A percentile compares a stretch with the other conserved stretches of the same genome.
These are phyloP conservation scores for Adansonia madagascariensis DNA, from an alignment of 441 rosid species.

Conservation along the genomic window DNA sequence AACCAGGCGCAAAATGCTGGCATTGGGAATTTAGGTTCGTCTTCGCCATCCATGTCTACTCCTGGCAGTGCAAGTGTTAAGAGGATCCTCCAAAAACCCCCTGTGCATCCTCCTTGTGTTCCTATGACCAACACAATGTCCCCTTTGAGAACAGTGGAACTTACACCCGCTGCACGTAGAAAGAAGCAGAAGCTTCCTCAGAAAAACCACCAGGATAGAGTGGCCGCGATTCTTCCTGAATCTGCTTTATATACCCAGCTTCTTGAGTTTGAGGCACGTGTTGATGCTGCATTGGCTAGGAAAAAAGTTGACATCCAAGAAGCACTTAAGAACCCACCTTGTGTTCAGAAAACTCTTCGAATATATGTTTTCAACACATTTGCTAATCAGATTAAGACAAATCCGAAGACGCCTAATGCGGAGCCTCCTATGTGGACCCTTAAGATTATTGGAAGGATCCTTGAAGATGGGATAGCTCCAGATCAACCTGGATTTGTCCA, in stretches of 20 bases:
- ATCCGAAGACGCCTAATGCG: constrained; percentile 68
- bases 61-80: constrained; percentile 65
- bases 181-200: constrained; percentile 92
- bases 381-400: constrained; percentile 74
- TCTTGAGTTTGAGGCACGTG: constrained; percentile 89
- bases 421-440: constrained; percentile 95
- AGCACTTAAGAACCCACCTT: constrained; percentile 84
- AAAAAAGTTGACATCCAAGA: constrained; percentile 97
- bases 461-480: constrained; percentile 91
- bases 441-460: constrained; percentile 83
- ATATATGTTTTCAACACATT: constrained; percentile 88
- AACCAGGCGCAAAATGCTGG: constrained; percentile 66
- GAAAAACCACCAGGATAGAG: constrained; percentile 82
- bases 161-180: constrained; percentile 72
- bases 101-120: constrained; percentile 71
- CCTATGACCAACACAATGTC: constrained; percentile 58
- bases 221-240: constrained; percentile 89
- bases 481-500: constrained; percentile 75
- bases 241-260: constrained; percentile 93
- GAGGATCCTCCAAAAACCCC: constrained; percentile 73
- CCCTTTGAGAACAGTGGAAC: constrained; percentile 76
- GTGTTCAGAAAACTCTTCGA: constrained; percentile 84
- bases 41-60: constrained; percentile 68
- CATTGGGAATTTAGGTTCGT: constrained; percentile 58
- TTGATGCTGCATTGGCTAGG: constrained; percentile 81